Conservation (phyloP, 495 filamentous ascomycete species). For the Melanomma pulvis-pyrius region DNA sequence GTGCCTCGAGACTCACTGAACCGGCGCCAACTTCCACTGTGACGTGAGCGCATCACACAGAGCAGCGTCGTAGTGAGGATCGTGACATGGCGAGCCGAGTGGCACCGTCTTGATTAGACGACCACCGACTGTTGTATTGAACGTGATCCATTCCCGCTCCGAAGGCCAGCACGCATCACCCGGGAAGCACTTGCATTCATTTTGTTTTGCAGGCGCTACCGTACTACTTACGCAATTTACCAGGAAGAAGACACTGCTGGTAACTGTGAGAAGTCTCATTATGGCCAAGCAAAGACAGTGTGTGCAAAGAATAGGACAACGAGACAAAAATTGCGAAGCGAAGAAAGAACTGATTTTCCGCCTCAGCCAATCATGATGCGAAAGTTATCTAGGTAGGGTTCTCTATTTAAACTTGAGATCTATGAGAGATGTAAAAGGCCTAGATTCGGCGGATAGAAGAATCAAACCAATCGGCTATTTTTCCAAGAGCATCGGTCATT, state of each 20-base stretch:
- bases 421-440: neutral
- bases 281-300: neutral
- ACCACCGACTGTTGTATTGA: slow-evolving; percentile 4
- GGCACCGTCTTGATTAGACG: slow-evolving; percentile 1
- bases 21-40: slow-evolving; percentile 1
- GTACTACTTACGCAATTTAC: neutral
- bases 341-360: neutral
- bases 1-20: neutral
- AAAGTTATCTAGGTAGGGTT: no score
- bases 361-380: no score
- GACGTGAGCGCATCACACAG: neutral
- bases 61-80: neutral
- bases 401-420: no score
- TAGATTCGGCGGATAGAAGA: neutral
- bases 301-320: neutral
- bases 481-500: neutral
- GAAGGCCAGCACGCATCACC: slow-evolving; percentile 8
- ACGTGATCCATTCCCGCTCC: neutral
- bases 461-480: neutral
- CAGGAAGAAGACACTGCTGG: neutral
- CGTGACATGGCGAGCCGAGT: neutral
- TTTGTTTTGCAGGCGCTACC: neutral
- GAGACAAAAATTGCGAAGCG: neutral
- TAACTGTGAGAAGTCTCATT: neutral
- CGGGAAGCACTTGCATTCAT: neutral